Base-by-base conservation (phyloP, 108 stramenopile species). In the Conticribra weissflogii region DNA sequence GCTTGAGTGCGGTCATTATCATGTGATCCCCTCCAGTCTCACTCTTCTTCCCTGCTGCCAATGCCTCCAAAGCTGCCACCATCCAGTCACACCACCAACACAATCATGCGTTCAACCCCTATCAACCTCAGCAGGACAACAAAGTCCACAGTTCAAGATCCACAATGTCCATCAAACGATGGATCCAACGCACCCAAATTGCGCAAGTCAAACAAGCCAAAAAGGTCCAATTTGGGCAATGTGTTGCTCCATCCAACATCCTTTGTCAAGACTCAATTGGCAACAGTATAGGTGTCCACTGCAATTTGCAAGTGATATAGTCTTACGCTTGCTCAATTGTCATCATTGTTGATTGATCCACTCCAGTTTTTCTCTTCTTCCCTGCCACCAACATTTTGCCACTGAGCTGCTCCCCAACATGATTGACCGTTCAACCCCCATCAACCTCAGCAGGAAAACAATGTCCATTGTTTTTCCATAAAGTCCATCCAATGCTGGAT, bases 61-160 rank as follows among this genome's bases (percentile, higher is more conserved):
- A 17, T 34, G 12, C 47, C 22, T 8, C 12, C 50, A 3, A 2
- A 15, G 0, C 55, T 34, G 17, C 29, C 27, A 2, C 21, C 21
- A 2, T 27, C 28, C 14, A 76, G 52, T 54, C 75, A 66, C 0
- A 76, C 27, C 3, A 29, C 65, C 25, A 60, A 21, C 17, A 76
- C 1, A 1, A 76, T 36, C 31, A 45, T 55, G 12, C 22, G 17
- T 3, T 54, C 53, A 36, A 55, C 54, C 32, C 9, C 34, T 0
- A 30, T 24, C 16, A 68, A 14, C 21, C 29, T 5, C 12, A 62
- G 71, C 3, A 54, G 0, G 7, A 44, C 62, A n/a, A 72, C 25
- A 3, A 72, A 0, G 50, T 72, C 71, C 25, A 63, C n/a, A 21
- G 8, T n/a, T 31, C 29, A 45, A 57, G 63, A 72, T 54, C 71